Percentiles rank a stretch among this genome's conserved stretches.
Conservation (phyloP, 257 asterid species). For the Solanum appendiculatum region DNA sequence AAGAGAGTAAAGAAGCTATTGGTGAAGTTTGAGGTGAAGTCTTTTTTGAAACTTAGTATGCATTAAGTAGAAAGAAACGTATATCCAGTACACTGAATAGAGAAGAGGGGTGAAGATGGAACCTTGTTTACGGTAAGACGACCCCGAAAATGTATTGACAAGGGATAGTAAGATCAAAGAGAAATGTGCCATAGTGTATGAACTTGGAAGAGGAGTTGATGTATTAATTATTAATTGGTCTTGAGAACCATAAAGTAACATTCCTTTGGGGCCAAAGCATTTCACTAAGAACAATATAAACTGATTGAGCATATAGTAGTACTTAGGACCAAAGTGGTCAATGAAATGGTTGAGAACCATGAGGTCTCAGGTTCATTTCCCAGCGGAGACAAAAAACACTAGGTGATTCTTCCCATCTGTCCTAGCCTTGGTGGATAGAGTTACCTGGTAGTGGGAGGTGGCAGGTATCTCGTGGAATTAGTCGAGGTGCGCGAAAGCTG, state of each 20-base stretch:
- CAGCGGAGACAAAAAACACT: too few species aligned
- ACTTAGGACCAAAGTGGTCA: neutral
- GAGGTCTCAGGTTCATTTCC: too few species aligned
- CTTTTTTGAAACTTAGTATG: neutral
- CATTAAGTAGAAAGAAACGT: neutral
- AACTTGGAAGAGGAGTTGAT: neutral
- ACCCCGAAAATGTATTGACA: neutral
- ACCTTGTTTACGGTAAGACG: neutral
- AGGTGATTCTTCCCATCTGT: too few species aligned
- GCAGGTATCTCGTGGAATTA: neutral
- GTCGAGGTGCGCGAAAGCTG: neutral
- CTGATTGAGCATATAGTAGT: neutral
- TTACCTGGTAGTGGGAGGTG: neutral
- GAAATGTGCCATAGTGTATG: neutral
- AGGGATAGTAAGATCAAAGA: neutral
- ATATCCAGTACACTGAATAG: neutral
- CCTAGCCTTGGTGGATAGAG: too few species aligned
- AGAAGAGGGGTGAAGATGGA: neutral
- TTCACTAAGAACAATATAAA: neutral
- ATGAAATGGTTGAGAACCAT: neutral
- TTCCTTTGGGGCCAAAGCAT: neutral
- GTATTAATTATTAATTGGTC: neutral
- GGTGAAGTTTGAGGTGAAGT: neutral
- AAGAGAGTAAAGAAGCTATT: neutral
- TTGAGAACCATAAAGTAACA: neutral